A percentile compares a stretch with the other conserved stretches of the same genome.
phyloP scores from a whole-genome alignment of 2,329 filamentous ascomycete species.

The Fusarium sp. region DNA sequence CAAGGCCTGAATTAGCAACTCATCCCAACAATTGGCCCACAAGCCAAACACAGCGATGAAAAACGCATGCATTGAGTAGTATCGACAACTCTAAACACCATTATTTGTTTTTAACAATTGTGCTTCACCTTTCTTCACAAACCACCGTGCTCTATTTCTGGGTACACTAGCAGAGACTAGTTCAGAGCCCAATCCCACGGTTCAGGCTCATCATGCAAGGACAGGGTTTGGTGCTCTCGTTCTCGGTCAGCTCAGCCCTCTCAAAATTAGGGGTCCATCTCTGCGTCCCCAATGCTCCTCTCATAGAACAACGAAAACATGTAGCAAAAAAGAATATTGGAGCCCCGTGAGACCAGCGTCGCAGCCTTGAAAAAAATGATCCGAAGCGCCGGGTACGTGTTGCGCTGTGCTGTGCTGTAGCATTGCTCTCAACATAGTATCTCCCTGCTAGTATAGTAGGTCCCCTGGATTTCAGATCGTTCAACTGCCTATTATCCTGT shows the following conservation, averaged over 20 bases:
- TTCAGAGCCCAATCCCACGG: slow-evolving; percentile 43
- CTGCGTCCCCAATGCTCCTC: not conserved
- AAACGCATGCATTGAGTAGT: not conserved
- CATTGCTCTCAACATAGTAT: slow-evolving; percentile 4
- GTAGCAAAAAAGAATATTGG: slow-evolving; percentile 5
- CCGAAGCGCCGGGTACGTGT: slow-evolving; percentile 43
- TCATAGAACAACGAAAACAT: slow-evolving; percentile 2
- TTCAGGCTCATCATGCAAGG: slow-evolving; percentile 47
- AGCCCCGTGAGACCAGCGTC: slow-evolving; percentile 32
- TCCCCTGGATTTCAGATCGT: slow-evolving; percentile 33
- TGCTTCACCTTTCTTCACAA: not conserved
- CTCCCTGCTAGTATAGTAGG: slow-evolving; percentile 12
- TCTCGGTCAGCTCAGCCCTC: slow-evolving; percentile 24
- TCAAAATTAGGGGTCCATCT: slow-evolving; percentile 34
- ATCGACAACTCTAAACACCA: not conserved
- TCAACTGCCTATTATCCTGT: not conserved
- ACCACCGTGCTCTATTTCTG: slow-evolving; percentile 23
- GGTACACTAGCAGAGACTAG: slow-evolving; percentile 20
- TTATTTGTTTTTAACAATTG: not conserved
- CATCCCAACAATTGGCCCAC: slow-evolving; percentile 21
- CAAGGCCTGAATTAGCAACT: slow-evolving; percentile 16
- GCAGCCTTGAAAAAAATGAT: slow-evolving; percentile 24
- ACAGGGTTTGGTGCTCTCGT: slow-evolving; percentile 27
- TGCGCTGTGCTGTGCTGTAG: slow-evolving; percentile 24
- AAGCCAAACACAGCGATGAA: slow-evolving; percentile 20